These are phyloP conservation scores for Globisporangium splendens DNA, from an alignment of 352 stramenopile species.

Conservation along the genomic window DNA sequence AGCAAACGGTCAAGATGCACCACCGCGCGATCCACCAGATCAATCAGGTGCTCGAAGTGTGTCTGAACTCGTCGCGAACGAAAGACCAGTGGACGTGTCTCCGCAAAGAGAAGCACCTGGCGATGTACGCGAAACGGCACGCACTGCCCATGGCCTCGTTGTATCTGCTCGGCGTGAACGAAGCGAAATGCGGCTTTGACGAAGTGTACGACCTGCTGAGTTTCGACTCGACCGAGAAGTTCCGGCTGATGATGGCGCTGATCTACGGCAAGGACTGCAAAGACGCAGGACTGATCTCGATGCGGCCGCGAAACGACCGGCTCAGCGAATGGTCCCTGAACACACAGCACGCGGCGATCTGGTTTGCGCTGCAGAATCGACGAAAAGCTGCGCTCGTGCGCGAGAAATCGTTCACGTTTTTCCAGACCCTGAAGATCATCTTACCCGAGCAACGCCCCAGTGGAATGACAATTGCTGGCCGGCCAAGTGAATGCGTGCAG, in stretches of 20 bases:
- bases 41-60: slow-evolving; percentile 48
- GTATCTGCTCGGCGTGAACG: slow-evolving; percentile 59
- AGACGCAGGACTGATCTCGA: slow-evolving; percentile 46
- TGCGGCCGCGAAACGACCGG: slow-evolving; percentile 28
- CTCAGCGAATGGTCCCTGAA: slow-evolving; percentile 29
- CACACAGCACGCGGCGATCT: slow-evolving; percentile 58
- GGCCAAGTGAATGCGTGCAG: slow-evolving; percentile 42
- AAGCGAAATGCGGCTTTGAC: slow-evolving; percentile 52
- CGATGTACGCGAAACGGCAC: slow-evolving; percentile 52
- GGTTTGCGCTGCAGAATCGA: slow-evolving; percentile 53
- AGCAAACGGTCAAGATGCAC: slow-evolving; percentile 53
- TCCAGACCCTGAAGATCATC: slow-evolving; percentile 62
- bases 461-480: slow-evolving; percentile 6
- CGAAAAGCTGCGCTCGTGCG: slow-evolving; percentile 44
- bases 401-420: slow-evolving; percentile 58
- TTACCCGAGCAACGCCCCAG: slow-evolving; percentile 28
- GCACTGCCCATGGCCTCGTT: slow-evolving; percentile 26
- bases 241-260: slow-evolving; percentile 60
- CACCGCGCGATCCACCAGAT: slow-evolving; percentile 63
- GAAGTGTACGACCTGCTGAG: slow-evolving; percentile 55
- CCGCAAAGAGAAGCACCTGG: slow-evolving; percentile 42
- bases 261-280: slow-evolving; percentile 53
- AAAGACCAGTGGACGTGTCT: slow-evolving; percentile 57
- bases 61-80: slow-evolving; percentile 48
- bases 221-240: slow-evolving; percentile 50